Percentiles rank a stretch among this genome's conserved stretches.
These are phyloP conservation scores for Sarocladium brachiariae DNA, from an alignment of 2,329 filamentous ascomycete species.

Conservation along the genomic window DNA sequence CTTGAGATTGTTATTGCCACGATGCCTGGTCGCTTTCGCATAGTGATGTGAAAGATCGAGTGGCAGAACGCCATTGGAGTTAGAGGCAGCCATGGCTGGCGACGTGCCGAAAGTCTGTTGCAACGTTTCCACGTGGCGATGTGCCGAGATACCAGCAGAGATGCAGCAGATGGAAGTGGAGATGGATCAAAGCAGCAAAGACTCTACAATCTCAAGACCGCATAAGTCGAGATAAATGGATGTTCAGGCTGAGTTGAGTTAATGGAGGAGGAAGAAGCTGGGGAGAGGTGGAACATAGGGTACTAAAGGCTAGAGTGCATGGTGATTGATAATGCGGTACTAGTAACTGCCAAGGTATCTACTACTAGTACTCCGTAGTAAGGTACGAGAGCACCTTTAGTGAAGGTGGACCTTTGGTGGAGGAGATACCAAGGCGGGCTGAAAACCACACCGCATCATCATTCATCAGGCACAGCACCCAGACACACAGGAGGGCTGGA, in stretches of 20 bases:
- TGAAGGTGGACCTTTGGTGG: too few species aligned
- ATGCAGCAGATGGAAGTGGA: background rate
- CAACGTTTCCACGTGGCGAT: constrained; percentile 4
- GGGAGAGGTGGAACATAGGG: background rate
- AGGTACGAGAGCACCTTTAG: too few species aligned
- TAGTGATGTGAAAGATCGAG: constrained; percentile 75
- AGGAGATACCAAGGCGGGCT: too few species aligned
- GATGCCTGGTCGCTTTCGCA: constrained; percentile 60
- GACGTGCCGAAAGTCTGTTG: background rate
- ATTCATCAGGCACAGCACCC: too few species aligned
- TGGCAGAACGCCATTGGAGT: constrained; percentile 33
- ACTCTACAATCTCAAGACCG: background rate
- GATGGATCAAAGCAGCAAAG: background rate
- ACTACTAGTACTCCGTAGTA: too few species aligned
- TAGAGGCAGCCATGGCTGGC: background rate
- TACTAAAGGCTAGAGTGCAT: too few species aligned
- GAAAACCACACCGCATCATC: too few species aligned
- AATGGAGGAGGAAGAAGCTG: background rate
- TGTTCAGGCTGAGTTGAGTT: background rate
- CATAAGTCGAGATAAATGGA: background rate
- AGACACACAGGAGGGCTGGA: too few species aligned
- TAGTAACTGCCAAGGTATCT: too few species aligned
- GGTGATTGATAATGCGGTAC: too few species aligned
- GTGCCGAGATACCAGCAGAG: background rate
- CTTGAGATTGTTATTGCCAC: constrained; percentile 64